These are phyloP conservation scores for Incumbomyces lentus DNA, from an alignment of 2,329 filamentous ascomycete species.

Conservation along the genomic window DNA sequence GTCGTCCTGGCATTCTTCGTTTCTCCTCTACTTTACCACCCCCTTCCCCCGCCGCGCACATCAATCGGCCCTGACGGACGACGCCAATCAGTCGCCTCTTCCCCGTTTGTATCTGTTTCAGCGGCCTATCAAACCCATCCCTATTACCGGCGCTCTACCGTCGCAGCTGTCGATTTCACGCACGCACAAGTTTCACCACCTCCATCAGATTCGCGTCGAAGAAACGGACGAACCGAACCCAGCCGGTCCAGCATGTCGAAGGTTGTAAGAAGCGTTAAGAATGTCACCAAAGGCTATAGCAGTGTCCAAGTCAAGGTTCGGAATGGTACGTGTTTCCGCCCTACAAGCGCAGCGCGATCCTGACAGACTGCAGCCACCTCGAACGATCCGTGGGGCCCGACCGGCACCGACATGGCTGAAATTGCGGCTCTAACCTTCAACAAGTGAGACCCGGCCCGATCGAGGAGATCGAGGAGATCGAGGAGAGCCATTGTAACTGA, in stretches of 20 bases:
- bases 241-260: slow-evolving; percentile 62
- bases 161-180: slow-evolving; percentile 7
- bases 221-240: slow-evolving; percentile 12
- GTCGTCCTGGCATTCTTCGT: slow-evolving; percentile 19
- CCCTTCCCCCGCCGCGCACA: slow-evolving; percentile 14
- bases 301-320: slow-evolving; percentile 94
- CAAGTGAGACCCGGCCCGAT: slow-evolving; percentile 53
- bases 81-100: slow-evolving; percentile 17
- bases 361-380: slow-evolving; percentile 62
- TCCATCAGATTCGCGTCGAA: slow-evolving; percentile 15
- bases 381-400: slow-evolving; percentile 97
- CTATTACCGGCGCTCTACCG: slow-evolving; percentile 13
- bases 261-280: slow-evolving; percentile 94
- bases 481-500: slow-evolving; percentile 12
- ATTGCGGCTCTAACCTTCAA: slow-evolving; percentile 97
- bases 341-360: background rate
- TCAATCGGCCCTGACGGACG: slow-evolving; percentile 17
- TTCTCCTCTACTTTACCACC: slow-evolving; percentile 16
- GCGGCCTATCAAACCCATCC: slow-evolving; percentile 9
- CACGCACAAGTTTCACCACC: background rate
- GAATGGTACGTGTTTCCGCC: slow-evolving; percentile 58
- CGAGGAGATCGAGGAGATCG: too few species aligned
- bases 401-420: slow-evolving; percentile 96
- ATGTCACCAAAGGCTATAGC: slow-evolving; percentile 98
- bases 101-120: slow-evolving; percentile 16